Percentiles rank a stretch among this genome's conserved stretches.
Evolutionary conservation across 495 filamentous ascomycete genomes (phyloP).

Genomic region (Penicillium malachiteum): DNA sequence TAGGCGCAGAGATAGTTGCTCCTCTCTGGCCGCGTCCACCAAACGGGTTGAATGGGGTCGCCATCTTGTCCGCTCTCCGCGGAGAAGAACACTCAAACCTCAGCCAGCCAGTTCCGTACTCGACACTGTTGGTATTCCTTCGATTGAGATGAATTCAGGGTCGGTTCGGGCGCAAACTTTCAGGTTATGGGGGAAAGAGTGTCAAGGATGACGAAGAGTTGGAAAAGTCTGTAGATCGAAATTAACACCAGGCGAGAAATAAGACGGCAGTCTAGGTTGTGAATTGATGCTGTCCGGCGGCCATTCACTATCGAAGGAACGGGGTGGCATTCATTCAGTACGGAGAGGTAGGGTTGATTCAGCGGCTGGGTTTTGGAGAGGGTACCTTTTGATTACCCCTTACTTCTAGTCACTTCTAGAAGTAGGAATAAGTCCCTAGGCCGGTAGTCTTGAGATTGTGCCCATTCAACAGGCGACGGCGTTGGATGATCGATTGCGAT

Average conservation of each 20-base stretch:
- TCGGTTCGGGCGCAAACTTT: neutral
- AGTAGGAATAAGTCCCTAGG: too few relatives aligned
- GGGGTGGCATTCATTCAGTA: neutral
- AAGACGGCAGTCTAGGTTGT: conserved; percentile 19
- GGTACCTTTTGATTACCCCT: neutral
- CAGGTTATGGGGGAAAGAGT: neutral
- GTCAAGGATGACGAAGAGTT: neutral
- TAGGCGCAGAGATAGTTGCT: conserved; percentile 9
- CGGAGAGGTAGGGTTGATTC: neutral
- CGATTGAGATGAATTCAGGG: neutral
- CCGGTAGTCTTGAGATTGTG: too few relatives aligned
- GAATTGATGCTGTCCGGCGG: neutral
- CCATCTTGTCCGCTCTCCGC: conserved; percentile 39
- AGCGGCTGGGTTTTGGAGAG: neutral
- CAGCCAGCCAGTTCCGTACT: conserved; percentile 1
- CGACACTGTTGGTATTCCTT: neutral
- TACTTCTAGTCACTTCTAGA: neutral
- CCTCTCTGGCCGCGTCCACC: conserved; percentile 29
- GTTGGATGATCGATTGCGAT: neutral
- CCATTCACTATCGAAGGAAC: neutral
- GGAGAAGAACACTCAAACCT: conserved; percentile 15
- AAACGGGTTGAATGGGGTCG: conserved; percentile 38
- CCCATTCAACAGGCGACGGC: too few relatives aligned
- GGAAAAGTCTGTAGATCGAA: conserved; percentile 10
- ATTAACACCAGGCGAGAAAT: conserved; percentile 18